Base-by-base conservation (phyloP, 495 filamentous ascomycete species). In the Xylaria castorea region DNA sequence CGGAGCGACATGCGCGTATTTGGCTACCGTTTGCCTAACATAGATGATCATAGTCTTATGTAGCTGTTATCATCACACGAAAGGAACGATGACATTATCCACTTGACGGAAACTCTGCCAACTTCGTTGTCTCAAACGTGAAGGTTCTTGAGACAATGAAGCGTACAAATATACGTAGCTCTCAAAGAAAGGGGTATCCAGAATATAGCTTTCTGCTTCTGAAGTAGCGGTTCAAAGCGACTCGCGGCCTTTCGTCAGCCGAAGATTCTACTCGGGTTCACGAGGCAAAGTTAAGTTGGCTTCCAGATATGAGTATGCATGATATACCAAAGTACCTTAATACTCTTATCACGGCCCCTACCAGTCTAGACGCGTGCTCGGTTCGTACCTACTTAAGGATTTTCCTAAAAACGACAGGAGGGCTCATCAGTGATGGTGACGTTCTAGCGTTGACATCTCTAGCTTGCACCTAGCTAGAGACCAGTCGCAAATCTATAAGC, bases 251-350 rank as follows among this genome's bases (percentile, higher is more conserved):
- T 85, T 20, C 79, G 83, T 51, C 66, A 55, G 14, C 72, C 87
- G n/a, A 83, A 85, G 44, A 80, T 75, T 22, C 81, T 87, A 73
- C 79, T 81, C 8, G 85, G 85, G 73, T 83, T 84, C 27, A 87
- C 87, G 85, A 71, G 60, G 81, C 78, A 53, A 3, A 86, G 1
- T 62, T 32, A 0, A 44, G 48, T 9, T 81, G 82, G 14, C 71
- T 67, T n/a, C 73, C 77, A 5, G 85, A 87, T 66, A 22, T 44
- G 9, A 74, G 80, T 40, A 62, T 84, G 3, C 78, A 76, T 18
- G 78, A 79, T n/a, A 48, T 83, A 16, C 72, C 74, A 55, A 62
- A 30, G 2, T 77, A 63, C 48, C 68, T 87, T 57, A 16, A 16
- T 46, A 46, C 18, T 50, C 46, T 50, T 50, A n/a, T 79, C 71